A percentile compares a stretch with the other conserved stretches of the same genome.
phyloP scores from a whole-genome alignment of 2,329 filamentous ascomycete genomes.

The Fusarium brachygibbosum region DNA sequence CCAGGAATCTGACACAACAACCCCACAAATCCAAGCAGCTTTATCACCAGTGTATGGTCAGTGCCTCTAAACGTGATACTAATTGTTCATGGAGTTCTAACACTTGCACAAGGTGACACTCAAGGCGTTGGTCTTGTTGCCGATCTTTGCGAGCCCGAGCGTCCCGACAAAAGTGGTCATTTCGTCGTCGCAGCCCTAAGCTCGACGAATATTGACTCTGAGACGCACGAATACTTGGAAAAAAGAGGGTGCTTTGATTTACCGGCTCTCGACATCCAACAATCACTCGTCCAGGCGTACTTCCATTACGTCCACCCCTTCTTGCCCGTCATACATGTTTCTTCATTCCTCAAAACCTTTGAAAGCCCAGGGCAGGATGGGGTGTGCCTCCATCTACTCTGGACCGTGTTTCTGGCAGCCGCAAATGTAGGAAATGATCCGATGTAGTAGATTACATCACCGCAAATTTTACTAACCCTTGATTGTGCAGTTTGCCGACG shows the following conservation, averaged over 20 bases:
- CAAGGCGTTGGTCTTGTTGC: neutral
- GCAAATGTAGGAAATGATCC: neutral
- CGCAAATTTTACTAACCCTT: neutral
- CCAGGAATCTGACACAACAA: neutral
- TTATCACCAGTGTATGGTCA: neutral
- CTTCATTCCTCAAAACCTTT: slow-evolving; percentile 37
- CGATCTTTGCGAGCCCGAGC: neutral
- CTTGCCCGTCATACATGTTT: slow-evolving; percentile 42
- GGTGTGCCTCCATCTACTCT: slow-evolving; percentile 42
- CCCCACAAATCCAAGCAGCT: neutral
- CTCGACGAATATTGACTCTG: neutral
- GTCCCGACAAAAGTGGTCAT: neutral
- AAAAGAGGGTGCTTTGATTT: slow-evolving; percentile 34
- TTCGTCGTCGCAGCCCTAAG: neutral
- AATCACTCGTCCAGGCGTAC: slow-evolving; percentile 39
- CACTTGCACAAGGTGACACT: neutral
- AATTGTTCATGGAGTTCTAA: neutral
- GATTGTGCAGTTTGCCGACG: neutral
- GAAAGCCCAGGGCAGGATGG: slow-evolving; percentile 22
- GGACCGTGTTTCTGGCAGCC: slow-evolving; percentile 52
- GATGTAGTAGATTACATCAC: no score
- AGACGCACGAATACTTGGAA: slow-evolving; percentile 29
- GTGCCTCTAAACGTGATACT: neutral
- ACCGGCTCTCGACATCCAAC: slow-evolving; percentile 29
- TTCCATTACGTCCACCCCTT: slow-evolving; percentile 48